phyloP scores from a whole-genome alignment of 805 yeast species.

The Starmerella floris region DNA sequence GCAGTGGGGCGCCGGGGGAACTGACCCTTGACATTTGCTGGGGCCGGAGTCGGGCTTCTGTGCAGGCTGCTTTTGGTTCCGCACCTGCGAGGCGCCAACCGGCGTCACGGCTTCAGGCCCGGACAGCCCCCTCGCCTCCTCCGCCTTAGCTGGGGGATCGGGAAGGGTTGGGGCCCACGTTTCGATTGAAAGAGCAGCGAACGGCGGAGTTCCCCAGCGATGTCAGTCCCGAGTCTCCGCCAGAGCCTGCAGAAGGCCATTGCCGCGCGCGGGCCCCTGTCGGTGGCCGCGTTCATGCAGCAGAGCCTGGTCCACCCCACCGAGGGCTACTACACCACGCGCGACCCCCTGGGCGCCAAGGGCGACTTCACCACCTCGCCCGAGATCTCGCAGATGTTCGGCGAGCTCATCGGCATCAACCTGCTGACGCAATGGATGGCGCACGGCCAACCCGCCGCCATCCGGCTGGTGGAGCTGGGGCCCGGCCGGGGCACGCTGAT shows the following conservation, averaged over 20 bases:
- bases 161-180: too few relatives aligned
- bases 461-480: slow-evolving; percentile 61
- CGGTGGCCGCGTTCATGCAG: slow-evolving; percentile 62
- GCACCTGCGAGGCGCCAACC: too few relatives aligned
- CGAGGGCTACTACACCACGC: slow-evolving; percentile 65
- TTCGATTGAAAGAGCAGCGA: too few relatives aligned
- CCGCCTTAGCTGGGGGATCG: too few relatives aligned
- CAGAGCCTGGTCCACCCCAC: slow-evolving; percentile 70
- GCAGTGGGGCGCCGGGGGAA: too few relatives aligned
- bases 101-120: too few relatives aligned
- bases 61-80: too few relatives aligned
- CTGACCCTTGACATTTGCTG: too few relatives aligned
- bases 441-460: slow-evolving; percentile 39
- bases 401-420: slow-evolving; percentile 75
- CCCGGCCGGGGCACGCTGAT: slow-evolving; percentile 77
- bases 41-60: too few relatives aligned
- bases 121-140: too few relatives aligned
- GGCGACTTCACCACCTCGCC: slow-evolving; percentile 83
- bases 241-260: slow-evolving; percentile 16
- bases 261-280: slow-evolving; percentile 59
- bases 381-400: slow-evolving; percentile 76
- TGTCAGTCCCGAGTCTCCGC: slow-evolving; percentile 9
- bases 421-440: slow-evolving; percentile 37
- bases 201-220: too few relatives aligned
- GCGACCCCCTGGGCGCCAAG: slow-evolving; percentile 51